These are phyloP conservation scores for Dactylorhiza incarnata DNA, from an alignment of 106 monocot genomes.

Conservation along the genomic window DNA sequence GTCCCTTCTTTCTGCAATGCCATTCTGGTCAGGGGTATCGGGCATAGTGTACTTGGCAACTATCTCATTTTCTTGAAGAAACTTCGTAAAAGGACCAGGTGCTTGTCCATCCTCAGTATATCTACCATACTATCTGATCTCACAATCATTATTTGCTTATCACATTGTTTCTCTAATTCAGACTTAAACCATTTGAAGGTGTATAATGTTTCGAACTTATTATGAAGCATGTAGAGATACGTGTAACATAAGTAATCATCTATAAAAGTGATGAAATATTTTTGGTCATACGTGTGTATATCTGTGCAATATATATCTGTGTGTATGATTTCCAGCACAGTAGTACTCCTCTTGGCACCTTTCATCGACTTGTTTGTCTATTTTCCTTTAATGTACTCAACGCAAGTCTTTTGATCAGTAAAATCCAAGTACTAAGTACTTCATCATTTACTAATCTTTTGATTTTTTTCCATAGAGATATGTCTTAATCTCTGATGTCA, in stretches of 20 bases:
- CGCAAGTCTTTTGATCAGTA: too few species aligned
- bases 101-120: slow-evolving; percentile 8
- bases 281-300: background rate
- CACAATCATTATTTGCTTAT: slow-evolving; percentile 4
- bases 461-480: too few species aligned
- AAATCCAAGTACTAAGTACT: too few species aligned
- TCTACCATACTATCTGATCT: slow-evolving; percentile 8
- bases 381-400: too few species aligned
- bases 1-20: background rate
- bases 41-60: background rate
- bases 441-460: too few species aligned
- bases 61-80: slow-evolving; percentile 8
- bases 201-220: slow-evolving; percentile 8
- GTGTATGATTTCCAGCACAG: too few species aligned
- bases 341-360: too few species aligned
- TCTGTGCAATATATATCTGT: background rate
- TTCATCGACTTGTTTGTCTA: too few species aligned
- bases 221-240: slow-evolving; percentile 1
- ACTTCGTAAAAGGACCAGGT: background rate
- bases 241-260: background rate
- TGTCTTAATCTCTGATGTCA: too few species aligned
- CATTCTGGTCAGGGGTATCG: background rate
- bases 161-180: slow-evolving; percentile 4
- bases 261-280: background rate
- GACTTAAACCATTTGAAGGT: background rate